Percentiles rank a stretch among this genome's conserved stretches.
Conservation (phyloP, 768 basidiomycete genomes). For the Lactarius evosmus region DNA sequence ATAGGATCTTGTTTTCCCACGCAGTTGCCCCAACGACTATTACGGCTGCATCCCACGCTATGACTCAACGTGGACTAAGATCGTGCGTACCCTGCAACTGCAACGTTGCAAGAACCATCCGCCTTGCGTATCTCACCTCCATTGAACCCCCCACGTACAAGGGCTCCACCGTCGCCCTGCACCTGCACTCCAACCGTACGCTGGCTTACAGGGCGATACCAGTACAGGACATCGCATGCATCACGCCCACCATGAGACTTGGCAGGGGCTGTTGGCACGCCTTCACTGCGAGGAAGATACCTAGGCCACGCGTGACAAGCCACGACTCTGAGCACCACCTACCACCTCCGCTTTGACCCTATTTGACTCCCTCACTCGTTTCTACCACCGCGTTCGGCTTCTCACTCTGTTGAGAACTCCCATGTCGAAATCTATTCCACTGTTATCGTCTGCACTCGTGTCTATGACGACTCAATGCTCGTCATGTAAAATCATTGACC, state of each 20-base stretch:
- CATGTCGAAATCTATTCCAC: background rate
- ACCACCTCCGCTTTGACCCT: background rate
- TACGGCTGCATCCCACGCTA: background rate
- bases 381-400: background rate
- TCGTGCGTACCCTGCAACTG: background rate
- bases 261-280: background rate
- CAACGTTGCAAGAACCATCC: background rate
- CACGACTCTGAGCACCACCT: background rate
- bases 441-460: background rate
- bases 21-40: background rate
- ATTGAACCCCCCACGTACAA: background rate
- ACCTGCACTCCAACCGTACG: background rate
- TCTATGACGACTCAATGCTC: background rate
- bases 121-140: background rate
- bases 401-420: background rate
- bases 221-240: background rate
- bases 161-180: background rate
- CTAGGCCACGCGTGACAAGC: background rate
- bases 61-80: background rate
- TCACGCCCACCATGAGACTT: background rate
- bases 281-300: background rate
- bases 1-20: background rate
- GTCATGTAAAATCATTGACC: background rate
- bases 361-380: background rate
- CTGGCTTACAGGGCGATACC: background rate